Evolutionary conservation across 352 stramenopile genomes (phyloP).

Genomic region (Globisporangium radiosum): DNA sequence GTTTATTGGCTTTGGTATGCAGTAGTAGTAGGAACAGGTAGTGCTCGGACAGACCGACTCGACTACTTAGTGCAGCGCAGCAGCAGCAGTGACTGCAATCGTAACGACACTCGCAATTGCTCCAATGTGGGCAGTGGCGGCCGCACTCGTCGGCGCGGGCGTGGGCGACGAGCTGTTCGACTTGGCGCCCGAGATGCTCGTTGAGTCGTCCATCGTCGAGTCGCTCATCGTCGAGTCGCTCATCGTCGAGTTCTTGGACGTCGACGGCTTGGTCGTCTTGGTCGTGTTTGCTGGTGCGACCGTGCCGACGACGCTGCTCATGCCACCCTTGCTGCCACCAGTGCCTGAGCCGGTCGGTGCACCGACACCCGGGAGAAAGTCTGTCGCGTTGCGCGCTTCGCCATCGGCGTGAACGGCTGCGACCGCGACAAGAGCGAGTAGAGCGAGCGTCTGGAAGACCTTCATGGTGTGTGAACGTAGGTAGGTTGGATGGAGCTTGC

Average conservation of each 20-base stretch:
- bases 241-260: conserved; percentile 9
- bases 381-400: conserved; percentile 1
- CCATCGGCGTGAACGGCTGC: not conserved
- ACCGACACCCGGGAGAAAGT: conserved; percentile 11
- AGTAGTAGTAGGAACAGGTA: not conserved
- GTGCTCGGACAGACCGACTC: not conserved
- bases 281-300: conserved; percentile 2
- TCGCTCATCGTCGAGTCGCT: conserved; percentile 7
- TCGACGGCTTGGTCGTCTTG: not conserved
- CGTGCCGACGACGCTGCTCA: conserved; percentile 8
- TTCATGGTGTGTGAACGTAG: conserved; percentile 5
- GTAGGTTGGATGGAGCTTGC: no score
- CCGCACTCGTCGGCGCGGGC: conserved; percentile 3
- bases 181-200: conserved; percentile 1
- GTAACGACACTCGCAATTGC: conserved; percentile 15
- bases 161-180: conserved; percentile 12
- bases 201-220: conserved; percentile 9
- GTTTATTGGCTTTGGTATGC: not conserved
- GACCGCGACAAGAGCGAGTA: conserved; percentile 2
- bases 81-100: conserved; percentile 19
- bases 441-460: conserved; percentile 3
- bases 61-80: conserved; percentile 2
- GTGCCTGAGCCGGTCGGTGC: conserved; percentile 4
- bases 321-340: conserved; percentile 6
- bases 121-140: conserved; percentile 5